These are phyloP conservation scores for Antrodiella citrinella DNA, from an alignment of 768 basidiomycete genomes.

Conservation along the genomic window DNA sequence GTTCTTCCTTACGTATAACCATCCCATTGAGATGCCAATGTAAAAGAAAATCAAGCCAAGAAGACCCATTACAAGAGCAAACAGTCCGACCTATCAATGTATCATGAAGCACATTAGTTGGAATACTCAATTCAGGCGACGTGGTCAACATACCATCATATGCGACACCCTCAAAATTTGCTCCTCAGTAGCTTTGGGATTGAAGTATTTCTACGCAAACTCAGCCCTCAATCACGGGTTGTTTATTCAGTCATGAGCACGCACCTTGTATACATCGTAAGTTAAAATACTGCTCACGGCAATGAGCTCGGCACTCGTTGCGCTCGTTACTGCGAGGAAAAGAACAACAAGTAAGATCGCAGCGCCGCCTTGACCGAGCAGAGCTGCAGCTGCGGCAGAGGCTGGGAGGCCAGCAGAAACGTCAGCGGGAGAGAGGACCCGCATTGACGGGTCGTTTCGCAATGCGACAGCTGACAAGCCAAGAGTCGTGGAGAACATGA, in stretches of 20 bases:
- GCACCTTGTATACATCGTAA: conserved; percentile 77
- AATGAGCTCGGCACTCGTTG: conserved; percentile 85
- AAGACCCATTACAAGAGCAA: conserved; percentile 74
- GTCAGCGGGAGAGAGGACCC: conserved; percentile 44
- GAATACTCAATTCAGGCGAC: too few relatives aligned
- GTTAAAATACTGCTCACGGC: conserved; percentile 81
- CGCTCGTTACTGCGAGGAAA: conserved; percentile 82
- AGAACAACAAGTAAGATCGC: conserved; percentile 71
- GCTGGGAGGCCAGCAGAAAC: conserved; percentile 87
- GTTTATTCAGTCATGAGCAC: conserved; percentile 2
- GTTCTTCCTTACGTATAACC: conserved; percentile 65
- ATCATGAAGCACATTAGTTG: not conserved
- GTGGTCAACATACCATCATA: conserved; percentile 52
- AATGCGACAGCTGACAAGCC: conserved; percentile 86
- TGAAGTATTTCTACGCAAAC: conserved; percentile 58
- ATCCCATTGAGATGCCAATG: conserved; percentile 89
- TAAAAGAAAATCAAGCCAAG: conserved; percentile 82
- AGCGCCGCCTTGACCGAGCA: conserved; percentile 76
- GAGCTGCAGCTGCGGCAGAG: conserved; percentile 72
- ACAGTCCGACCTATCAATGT: conserved; percentile 62
- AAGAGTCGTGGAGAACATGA: conserved; percentile 79
- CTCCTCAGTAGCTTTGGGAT: conserved; percentile 67
- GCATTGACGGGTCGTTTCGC: conserved; percentile 48
- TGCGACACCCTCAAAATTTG: conserved; percentile 69
- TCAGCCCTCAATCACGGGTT: too few relatives aligned